A percentile compares a stretch with the other conserved stretches of the same genome.
phyloP scores from a whole-genome alignment of 164 flowering plant genomes.

The Buxus sempervirens region DNA sequence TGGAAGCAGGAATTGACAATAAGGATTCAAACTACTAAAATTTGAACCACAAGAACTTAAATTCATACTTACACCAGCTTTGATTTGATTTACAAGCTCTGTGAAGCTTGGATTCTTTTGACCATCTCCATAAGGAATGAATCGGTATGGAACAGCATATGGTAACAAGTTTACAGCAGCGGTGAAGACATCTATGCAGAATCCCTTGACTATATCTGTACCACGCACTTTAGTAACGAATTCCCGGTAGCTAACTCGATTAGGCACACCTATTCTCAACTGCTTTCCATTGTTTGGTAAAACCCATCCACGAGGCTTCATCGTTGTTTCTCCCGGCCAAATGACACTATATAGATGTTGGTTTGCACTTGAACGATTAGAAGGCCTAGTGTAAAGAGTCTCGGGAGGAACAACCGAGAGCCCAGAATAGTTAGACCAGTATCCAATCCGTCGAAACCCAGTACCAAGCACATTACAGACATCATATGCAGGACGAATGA shows the following conservation, averaged over 20 bases:
- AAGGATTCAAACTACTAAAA: not conserved
- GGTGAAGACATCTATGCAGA: constrained; percentile 83
- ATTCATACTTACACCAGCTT: constrained; percentile 59
- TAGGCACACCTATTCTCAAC: constrained; percentile 64
- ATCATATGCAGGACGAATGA: constrained; percentile 63
- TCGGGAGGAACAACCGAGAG: constrained; percentile 59
- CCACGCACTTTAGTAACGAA: constrained; percentile 54
- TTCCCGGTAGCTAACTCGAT: constrained; percentile 49
- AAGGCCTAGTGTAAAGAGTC: constrained; percentile 44
- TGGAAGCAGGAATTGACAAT: constrained; percentile 4
- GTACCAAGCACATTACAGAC: constrained; percentile 69
- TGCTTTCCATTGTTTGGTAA: constrained; percentile 60
- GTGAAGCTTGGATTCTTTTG: constrained; percentile 65
- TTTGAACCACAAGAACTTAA: not conserved
- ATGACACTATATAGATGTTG: constrained; percentile 45
- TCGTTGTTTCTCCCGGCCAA: constrained; percentile 66
- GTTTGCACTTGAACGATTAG: constrained; percentile 48
- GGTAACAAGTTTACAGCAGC: constrained; percentile 78
- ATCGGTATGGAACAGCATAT: constrained; percentile 69
- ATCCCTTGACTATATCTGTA: constrained; percentile 50
- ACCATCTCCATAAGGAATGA: constrained; percentile 70
- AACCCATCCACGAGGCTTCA: constrained; percentile 79
- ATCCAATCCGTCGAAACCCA: constrained; percentile 59
- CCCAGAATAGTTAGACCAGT: constrained; percentile 78
- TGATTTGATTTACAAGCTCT: constrained; percentile 55